Evolutionary conservation across 768 basidiomycete species (phyloP).

Genomic region (Lactarius deliciosus): DNA sequence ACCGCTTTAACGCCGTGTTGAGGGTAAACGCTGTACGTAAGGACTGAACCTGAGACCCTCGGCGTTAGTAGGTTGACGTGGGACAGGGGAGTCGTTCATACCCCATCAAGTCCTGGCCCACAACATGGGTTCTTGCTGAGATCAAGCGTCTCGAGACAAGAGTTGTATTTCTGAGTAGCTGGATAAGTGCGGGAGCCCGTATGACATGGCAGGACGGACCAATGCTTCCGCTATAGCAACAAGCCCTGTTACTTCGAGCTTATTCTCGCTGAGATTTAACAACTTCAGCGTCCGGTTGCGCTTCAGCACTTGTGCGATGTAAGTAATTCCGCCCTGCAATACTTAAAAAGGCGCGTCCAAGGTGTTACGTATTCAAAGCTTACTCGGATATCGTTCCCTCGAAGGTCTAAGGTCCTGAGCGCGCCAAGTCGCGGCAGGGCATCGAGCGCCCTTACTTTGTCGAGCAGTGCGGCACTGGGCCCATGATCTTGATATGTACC

Average conservation of each 20-base stretch:
- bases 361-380: constrained; percentile 35
- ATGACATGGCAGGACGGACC: constrained; percentile 46
- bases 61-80: constrained; percentile 8
- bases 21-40: constrained; percentile 91
- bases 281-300: constrained; percentile 94
- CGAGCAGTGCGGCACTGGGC: constrained; percentile 76
- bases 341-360: constrained; percentile 4
- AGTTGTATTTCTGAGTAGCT: constrained; percentile 83
- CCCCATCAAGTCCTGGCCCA: constrained; percentile 88
- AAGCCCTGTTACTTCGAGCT: constrained; percentile 80
- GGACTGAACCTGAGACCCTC: constrained; percentile 66
- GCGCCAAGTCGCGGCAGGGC: constrained; percentile 82
- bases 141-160: constrained; percentile 90
- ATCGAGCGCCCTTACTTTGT: constrained; percentile 89
- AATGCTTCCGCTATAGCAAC: constrained; percentile 84
- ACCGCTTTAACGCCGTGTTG: constrained; percentile 85
- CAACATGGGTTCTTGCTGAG: constrained; percentile 91
- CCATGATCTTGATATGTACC: constrained; percentile 37
- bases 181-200: neutral
- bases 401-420: constrained; percentile 85
- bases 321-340: constrained; percentile 69
- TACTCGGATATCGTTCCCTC: constrained; percentile 89
- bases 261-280: constrained; percentile 92
- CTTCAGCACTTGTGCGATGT: constrained; percentile 93
- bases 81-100: constrained; percentile 40